Conservation (phyloP, 2,329 filamentous ascomycete genomes). For the Metarhizium robertsii region DNA sequence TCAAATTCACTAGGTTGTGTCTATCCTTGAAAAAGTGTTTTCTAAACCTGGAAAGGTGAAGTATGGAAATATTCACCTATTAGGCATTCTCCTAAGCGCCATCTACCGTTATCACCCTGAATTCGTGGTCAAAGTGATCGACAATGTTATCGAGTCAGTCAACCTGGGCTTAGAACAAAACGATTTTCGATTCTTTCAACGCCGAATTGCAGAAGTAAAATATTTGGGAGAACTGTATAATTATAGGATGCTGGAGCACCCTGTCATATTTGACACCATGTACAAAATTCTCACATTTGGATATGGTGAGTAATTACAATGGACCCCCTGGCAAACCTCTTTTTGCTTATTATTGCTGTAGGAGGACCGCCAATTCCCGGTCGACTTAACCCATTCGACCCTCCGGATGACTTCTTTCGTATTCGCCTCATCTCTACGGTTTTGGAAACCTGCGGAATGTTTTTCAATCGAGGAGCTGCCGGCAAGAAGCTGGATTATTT, state of each 20-base stretch:
- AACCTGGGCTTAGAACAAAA: conserved; percentile 85
- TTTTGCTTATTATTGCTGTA: conserved; percentile 15
- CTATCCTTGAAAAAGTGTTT: conserved; percentile 80
- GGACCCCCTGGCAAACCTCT: background rate
- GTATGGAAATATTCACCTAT: conserved; percentile 89
- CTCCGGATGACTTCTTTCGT: conserved; percentile 91
- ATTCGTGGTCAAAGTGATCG: conserved; percentile 85
- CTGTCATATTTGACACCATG: conserved; percentile 88
- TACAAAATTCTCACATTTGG: conserved; percentile 94
- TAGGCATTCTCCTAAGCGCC: conserved; percentile 81
- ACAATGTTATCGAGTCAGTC: conserved; percentile 83
- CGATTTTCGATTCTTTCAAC: conserved; percentile 95
- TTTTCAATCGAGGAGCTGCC: conserved; percentile 85
- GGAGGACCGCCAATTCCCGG: conserved; percentile 75
- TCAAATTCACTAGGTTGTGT: conserved; percentile 45
- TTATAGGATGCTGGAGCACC: conserved; percentile 92
- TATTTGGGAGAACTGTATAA: conserved; percentile 96
- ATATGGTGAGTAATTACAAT: conserved; percentile 45
- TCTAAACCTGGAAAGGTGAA: conserved; percentile 96
- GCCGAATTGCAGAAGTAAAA: conserved; percentile 89
- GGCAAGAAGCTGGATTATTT: conserved; percentile 99
- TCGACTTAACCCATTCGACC: conserved; percentile 66
- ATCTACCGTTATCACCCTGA: conserved; percentile 86
- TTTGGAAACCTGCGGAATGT: conserved; percentile 90
- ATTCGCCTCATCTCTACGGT: conserved; percentile 84